phyloP scores from a whole-genome alignment of 2,329 filamentous ascomycete species.

The Cryphonectria parasitica region DNA sequence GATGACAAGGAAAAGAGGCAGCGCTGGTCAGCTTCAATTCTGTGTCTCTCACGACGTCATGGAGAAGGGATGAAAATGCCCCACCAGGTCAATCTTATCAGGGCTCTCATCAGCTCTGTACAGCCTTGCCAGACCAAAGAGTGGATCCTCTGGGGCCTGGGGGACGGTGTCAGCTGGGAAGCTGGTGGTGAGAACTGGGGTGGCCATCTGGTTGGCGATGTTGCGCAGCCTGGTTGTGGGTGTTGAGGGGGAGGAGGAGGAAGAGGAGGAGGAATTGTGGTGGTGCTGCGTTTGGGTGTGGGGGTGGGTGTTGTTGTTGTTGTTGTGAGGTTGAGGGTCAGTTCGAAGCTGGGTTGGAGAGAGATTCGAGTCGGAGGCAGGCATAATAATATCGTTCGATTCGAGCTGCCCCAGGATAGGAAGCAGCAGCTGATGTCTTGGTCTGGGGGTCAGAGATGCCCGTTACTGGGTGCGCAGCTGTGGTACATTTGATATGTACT shows the following conservation, averaged over 20 bases:
- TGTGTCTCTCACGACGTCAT: constrained; percentile 14
- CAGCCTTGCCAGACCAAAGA: constrained; percentile 90
- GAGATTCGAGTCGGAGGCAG: constrained; percentile 6
- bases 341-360: constrained; percentile 22
- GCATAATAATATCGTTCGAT: constrained; percentile 11
- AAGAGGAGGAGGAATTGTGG: constrained; percentile 40
- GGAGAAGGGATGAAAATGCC: constrained; percentile 32
- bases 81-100: constrained; percentile 91
- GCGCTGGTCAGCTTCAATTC: constrained; percentile 9
- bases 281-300: constrained; percentile 15
- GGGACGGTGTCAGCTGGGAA: constrained; percentile 80
- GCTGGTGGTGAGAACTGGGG: constrained; percentile 60
- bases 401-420: constrained; percentile 12
- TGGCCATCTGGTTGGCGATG: constrained; percentile 73
- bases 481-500: background rate
- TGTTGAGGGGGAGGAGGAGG: constrained; percentile 46
- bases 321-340: constrained; percentile 30
- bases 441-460: constrained; percentile 22
- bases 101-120: constrained; percentile 77
- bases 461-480: constrained; percentile 1
- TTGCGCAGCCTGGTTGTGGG: constrained; percentile 60
- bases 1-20: background rate
- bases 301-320: constrained; percentile 41
- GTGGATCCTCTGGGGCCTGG: constrained; percentile 89
- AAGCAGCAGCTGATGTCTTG: constrained; percentile 8